phyloP scores from a whole-genome alignment of 208 protist genomes.

The Trypanosoma melophagium region DNA sequence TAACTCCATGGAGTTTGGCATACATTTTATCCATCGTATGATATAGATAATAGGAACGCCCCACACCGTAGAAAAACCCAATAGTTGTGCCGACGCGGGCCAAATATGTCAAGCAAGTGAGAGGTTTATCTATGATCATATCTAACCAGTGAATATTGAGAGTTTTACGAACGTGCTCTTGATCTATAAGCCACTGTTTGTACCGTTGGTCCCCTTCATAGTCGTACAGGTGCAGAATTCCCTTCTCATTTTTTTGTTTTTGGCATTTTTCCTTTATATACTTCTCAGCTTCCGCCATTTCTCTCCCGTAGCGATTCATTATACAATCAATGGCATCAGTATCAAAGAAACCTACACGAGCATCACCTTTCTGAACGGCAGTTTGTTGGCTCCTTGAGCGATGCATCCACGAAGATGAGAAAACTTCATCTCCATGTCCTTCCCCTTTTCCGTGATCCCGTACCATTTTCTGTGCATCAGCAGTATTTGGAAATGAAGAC shows the following conservation, averaged over 20 bases:
- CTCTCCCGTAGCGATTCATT: constrained; percentile 41
- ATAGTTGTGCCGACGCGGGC: constrained; percentile 67
- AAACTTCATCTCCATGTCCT: constrained; percentile 16
- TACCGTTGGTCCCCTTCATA: constrained; percentile 77
- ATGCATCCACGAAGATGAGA: constrained; percentile 26
- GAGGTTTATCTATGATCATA: constrained; percentile 62
- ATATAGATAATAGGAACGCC: constrained; percentile 72
- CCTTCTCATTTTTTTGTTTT: constrained; percentile 23
- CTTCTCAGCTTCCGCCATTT: constrained; percentile 59
- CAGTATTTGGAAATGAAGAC: constrained; percentile 22
- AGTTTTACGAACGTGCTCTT: constrained; percentile 48
- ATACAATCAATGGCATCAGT: constrained; percentile 70
- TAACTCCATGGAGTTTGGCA: constrained; percentile 84
- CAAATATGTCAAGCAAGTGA: constrained; percentile 51
- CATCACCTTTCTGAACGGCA: constrained; percentile 35
- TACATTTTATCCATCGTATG: constrained; percentile 90
- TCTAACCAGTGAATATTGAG: constrained; percentile 85
- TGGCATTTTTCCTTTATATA: constrained; percentile 46
- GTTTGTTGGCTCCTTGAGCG: constrained; percentile 15
- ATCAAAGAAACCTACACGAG: constrained; percentile 44
- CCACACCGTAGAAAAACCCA: constrained; percentile 76
- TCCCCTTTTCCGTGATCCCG: constrained; percentile 19
- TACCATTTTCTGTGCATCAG: constrained; percentile 19
- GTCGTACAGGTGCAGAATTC: constrained; percentile 53
- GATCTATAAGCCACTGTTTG: constrained; percentile 71